A percentile compares a stretch with the other conserved stretches of the same genome.
These are phyloP conservation scores for Paraconiothyrium sp. DNA, from an alignment of 2,329 filamentous ascomycete species.

Conservation along the genomic window DNA sequence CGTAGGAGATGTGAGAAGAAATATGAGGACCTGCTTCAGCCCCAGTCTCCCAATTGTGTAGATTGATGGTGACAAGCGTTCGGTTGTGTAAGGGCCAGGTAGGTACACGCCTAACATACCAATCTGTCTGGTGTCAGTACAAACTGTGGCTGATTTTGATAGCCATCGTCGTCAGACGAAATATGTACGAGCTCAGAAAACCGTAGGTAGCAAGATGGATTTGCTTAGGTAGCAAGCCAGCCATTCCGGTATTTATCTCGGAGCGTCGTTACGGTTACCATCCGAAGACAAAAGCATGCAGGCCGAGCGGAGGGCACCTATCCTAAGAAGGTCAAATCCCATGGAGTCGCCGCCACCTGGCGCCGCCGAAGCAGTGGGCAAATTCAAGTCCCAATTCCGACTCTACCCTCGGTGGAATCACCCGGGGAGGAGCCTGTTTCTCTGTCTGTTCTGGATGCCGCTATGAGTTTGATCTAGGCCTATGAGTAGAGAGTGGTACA, in stretches of 20 bases:
- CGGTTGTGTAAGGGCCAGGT: not conserved
- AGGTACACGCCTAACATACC: not conserved
- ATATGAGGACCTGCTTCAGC: not conserved
- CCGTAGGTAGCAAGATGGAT: not conserved
- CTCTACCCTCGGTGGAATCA: no score
- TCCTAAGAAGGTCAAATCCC: no score
- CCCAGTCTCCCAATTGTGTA: not conserved
- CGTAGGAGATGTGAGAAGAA: not conserved
- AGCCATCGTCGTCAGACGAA: not conserved
- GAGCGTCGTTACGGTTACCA: not conserved
- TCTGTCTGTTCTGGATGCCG: no score
- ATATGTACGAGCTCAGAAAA: constrained; percentile 13
- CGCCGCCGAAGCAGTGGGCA: no score
- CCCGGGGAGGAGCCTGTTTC: no score
- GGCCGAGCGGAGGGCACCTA: no score
- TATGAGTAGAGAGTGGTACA: no score
- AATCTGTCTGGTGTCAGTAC: not conserved
- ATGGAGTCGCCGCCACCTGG: no score
- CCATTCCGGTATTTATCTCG: not conserved
- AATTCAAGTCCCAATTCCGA: no score
- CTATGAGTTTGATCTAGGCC: no score
- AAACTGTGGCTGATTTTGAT: not conserved
- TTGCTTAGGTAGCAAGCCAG: not conserved
- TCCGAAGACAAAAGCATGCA: no score
- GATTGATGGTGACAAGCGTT: not conserved